Conservation (phyloP, 306 rosid genomes). For the Trichosanthes truncata region DNA sequence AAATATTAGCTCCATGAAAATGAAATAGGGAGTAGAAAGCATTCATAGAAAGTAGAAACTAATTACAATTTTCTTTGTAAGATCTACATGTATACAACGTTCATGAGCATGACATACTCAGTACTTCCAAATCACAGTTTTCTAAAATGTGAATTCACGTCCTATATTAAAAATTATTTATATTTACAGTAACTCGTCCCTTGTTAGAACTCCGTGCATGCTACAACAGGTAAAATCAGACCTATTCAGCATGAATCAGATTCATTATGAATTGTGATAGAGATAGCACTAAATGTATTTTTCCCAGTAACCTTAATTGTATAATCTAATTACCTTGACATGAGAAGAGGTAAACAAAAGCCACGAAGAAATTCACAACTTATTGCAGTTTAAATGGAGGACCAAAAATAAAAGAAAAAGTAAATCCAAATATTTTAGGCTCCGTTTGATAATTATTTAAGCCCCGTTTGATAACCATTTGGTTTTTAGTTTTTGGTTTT, state of each 20-base stretch:
- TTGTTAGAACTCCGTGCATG: not conserved
- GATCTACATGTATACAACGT: not conserved
- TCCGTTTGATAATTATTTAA: too few species aligned
- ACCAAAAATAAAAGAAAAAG: not conserved
- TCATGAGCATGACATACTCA: not conserved
- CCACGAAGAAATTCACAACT: not conserved
- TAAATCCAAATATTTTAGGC: not conserved
- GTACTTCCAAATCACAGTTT: not conserved
- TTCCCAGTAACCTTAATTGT: not conserved
- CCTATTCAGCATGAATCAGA: not conserved
- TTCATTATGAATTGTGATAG: not conserved
- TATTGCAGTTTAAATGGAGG: not conserved
- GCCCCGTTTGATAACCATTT: too few species aligned
- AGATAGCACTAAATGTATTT: not conserved
- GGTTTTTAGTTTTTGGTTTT: too few species aligned
- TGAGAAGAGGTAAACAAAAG: not conserved
- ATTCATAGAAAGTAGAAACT: not conserved
- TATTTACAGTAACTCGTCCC: not conserved
- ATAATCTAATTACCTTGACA: not conserved
- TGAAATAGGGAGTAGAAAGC: conserved; percentile 1
- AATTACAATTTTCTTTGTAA: not conserved
- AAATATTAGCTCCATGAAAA: conserved; percentile 13
- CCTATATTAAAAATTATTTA: not conserved
- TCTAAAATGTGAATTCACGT: not conserved
- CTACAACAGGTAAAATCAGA: not conserved